Base-by-base conservation (phyloP, 164 flowering plant species). In the Akebia trifoliata region DNA sequence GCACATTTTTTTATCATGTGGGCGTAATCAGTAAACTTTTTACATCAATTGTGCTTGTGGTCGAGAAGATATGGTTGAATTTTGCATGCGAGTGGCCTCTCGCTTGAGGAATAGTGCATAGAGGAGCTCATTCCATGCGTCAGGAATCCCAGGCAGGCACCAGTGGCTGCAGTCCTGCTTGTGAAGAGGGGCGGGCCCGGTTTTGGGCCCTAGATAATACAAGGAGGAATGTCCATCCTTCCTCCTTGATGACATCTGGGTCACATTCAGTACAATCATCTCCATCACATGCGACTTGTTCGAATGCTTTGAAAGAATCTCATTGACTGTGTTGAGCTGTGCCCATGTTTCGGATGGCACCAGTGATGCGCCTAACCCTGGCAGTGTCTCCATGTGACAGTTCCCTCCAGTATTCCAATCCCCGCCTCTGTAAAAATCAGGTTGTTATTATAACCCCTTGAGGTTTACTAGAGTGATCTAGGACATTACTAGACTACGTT, bases 81-180 rank as follows among this genome's bases (percentile, higher is more conserved):
- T 66, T 31, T 44, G 38, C 6, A 57, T 11, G 12, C 42, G 54
- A 29, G 55, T 4, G 2, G 58, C 36, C 29, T 76, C 74, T 52
- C 69, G 65, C 54, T 73, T 81, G 42, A 88, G 76, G 61, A 85
- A 60, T 29, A 79, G 75, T 8, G 88, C 90, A 52, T 71, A 85
- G 20, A 87, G 77, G 30, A 87, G 84, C 64, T 85, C 95, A 54
- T 84, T 86, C 95, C 90, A 86, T n/a, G 83, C 29, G 67, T 86
- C 94, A 6, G 95, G 90, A 8, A 87, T 83, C 12, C 92, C 92
- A 6, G 95, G 95, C 12, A 87, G 63, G 71, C 95, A 84, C 89
- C 95, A 87, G 54, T 87, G 95, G 70, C 95, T 87, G 66, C 92
- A 85, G 58, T 85, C 95, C 67, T 87, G 91, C 40, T 78, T 72